These are phyloP conservation scores for Oryza glumipatula DNA, from an alignment of 176 grass and related monocot genomes.

Conservation along the genomic window DNA sequence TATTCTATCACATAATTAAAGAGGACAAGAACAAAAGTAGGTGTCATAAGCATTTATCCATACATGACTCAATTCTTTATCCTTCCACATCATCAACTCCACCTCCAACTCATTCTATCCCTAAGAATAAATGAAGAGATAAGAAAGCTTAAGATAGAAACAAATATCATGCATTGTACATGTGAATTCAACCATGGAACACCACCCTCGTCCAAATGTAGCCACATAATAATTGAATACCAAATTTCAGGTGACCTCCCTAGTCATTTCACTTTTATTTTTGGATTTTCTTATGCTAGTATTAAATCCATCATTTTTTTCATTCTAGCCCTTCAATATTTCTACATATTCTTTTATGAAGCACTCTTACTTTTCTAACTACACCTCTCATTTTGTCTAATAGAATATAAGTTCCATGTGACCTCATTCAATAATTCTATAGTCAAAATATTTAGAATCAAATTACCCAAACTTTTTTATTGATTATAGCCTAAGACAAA, in stretches of 20 bases:
- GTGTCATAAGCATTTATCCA: not conserved
- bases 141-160: not conserved
- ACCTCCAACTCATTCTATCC: not conserved
- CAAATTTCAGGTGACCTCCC: not conserved
- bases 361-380: not conserved
- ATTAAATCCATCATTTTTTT: not conserved
- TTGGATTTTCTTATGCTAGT: not conserved
- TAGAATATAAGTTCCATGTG: not conserved
- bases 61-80: not conserved
- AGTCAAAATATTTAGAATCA: not conserved
- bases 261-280: not conserved
- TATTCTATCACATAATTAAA: constrained; percentile 19
- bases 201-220: not conserved
- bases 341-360: not conserved
- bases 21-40: not conserved
- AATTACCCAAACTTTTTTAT: not conserved
- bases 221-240: not conserved
- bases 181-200: not conserved
- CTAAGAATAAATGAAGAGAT: not conserved
- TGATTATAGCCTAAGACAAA: not conserved
- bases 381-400: not conserved
- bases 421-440: not conserved
- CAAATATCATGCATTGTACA: not conserved
- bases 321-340: not conserved
- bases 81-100: not conserved